Evolutionary conservation across 2,329 filamentous ascomycete genomes (phyloP), one percentile per base, ranked within the genome.

Genomic region (Cladophialophora immunda): DNA sequence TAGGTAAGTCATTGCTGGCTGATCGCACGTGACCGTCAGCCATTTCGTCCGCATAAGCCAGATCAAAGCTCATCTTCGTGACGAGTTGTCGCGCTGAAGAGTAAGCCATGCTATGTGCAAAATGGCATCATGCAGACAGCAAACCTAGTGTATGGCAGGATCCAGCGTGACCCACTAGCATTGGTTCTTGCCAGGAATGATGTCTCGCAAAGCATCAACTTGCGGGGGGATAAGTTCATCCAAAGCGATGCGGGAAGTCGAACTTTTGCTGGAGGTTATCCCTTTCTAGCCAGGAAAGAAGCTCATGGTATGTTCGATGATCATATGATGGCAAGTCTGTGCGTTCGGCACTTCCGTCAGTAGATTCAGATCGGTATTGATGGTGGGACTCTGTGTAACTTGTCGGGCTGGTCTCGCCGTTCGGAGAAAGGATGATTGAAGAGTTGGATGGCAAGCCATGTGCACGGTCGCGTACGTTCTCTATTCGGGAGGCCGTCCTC

Each of bases 21-120:
- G 56, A 68, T 9, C 11, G 55, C 65, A 67, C 65, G 65, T 67
- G 65, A 61, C 19, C 17, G 50, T 59, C n/a, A 65, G 62, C 47
- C 55, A 47, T 57, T 34, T 55, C 47, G 62, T 65, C 52, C 50
- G 34, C 8, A 50, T 50, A 50, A 25, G 22, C 45, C 45, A 50
- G 45, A 2, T 13, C 0, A 45, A 45, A 19, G 38, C 38, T 9
- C 1, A 8, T 19, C 19, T 50, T 25, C 19, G 8, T n/a, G 9
- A 45, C n/a, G 17, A 50, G 19, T 41, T 3, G 15, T n/a, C 5
- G 15, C 17, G 15, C n/a, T 41, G 25, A 34, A 41, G 7, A 9
- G 8, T 17, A 15, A 19, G 11, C 17, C 8, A 58, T n/a, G 36
- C 11, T 15, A 17, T 38, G 22, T 13, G 19, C 8, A 7, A 50